Percentiles rank a stretch among this genome's conserved stretches.
These are phyloP conservation scores for Micromonas commoda DNA, from an alignment of 139 green algal genomes.

Conservation along the genomic window DNA sequence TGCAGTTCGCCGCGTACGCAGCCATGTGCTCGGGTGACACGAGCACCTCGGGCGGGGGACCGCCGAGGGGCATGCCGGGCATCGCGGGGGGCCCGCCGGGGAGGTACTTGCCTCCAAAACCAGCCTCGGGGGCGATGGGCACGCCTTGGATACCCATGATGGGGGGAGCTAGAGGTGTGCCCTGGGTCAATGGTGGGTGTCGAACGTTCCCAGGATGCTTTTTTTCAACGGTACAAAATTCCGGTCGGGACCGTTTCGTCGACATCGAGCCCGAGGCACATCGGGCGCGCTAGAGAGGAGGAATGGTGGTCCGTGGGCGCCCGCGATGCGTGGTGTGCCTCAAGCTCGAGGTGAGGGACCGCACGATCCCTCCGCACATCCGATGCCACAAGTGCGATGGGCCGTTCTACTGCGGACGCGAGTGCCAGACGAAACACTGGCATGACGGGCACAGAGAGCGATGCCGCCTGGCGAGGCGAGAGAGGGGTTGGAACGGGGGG, in stretches of 20 bases:
- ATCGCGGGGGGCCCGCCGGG: not conserved
- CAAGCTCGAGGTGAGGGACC: not conserved
- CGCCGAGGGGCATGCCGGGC: not conserved
- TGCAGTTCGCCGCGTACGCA: not conserved
- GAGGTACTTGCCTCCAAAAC: too few species aligned
- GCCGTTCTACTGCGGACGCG: not conserved
- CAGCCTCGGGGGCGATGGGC: too few species aligned
- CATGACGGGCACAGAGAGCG: not conserved
- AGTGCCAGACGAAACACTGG: too few species aligned
- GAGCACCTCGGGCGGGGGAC: not conserved
- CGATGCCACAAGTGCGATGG: not conserved
- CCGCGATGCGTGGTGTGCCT: not conserved
- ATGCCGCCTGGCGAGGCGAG: not conserved
- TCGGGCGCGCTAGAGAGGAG: too few species aligned
- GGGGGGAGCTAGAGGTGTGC: too few species aligned
- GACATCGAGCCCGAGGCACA: too few species aligned
- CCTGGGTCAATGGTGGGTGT: too few species aligned
- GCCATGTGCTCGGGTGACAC: not conserved
- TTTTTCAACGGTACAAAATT: too few species aligned
- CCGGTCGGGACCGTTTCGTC: too few species aligned
- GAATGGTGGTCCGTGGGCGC: too few species aligned
- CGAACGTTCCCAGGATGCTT: too few species aligned
- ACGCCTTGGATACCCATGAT: too few species aligned
- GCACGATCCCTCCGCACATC: not conserved
- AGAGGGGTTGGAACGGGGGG: not conserved